A percentile compares a stretch with the other conserved stretches of the same genome.
phyloP scores from a whole-genome alignment of 2,329 filamentous ascomycete genomes.

The Daldinia sp. region DNA sequence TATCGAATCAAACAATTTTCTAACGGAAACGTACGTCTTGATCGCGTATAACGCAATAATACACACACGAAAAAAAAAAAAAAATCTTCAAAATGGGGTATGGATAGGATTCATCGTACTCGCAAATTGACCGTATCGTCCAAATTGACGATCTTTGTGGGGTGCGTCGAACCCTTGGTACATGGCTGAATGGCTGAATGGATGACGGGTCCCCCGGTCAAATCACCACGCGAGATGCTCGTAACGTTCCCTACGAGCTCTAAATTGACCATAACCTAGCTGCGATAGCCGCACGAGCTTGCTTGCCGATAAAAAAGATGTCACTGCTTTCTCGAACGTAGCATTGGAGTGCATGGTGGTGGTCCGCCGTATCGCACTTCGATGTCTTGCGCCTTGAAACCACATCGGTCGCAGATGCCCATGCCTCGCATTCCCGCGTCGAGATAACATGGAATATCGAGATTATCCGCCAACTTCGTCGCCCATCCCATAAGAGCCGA shows the following conservation, averaged over 20 bases:
- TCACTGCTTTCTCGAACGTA: conserved; percentile 33
- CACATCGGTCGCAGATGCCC: conserved; percentile 37
- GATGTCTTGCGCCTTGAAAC: conserved; percentile 39
- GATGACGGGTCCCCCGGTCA: not conserved
- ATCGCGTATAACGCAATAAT: too few species aligned
- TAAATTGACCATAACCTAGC: not conserved
- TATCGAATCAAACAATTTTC: too few species aligned
- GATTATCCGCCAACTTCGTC: conserved; percentile 36
- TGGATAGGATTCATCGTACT: too few species aligned
- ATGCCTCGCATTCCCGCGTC: conserved; percentile 40
- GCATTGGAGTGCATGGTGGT: conserved; percentile 40
- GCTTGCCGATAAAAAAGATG: not conserved
- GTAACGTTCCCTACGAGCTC: not conserved
- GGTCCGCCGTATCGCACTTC: conserved; percentile 36
- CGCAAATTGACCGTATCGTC: conserved; percentile 1
- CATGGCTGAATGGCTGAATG: too few species aligned
- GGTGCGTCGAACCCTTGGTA: conserved; percentile 22
- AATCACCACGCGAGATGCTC: not conserved
- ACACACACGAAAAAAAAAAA: not conserved
- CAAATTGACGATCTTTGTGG: conserved; percentile 29
- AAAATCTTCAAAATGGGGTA: not conserved
- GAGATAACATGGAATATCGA: conserved; percentile 38
- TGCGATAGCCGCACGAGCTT: too few species aligned
- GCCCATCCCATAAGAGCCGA: conserved; percentile 38
- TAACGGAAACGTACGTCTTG: too few species aligned